These are phyloP conservation scores for Rhododendron griersonianum DNA, from an alignment of 148 eudicot genomes.

Conservation along the genomic window DNA sequence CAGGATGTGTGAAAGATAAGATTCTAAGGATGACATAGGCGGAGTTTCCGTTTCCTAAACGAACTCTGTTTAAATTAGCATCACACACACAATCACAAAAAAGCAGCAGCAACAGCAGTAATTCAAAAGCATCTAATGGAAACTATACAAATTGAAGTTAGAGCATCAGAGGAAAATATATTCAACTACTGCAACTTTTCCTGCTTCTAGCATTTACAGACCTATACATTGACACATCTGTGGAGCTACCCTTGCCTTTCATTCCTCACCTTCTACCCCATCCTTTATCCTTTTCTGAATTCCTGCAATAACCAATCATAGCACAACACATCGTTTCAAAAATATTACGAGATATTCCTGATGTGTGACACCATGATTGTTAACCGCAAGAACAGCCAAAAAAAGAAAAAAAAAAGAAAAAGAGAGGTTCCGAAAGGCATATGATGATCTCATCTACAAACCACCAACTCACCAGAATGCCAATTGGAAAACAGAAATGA, in stretches of 20 bases:
- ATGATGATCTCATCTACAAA: too few species aligned
- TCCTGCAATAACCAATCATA: conserved; percentile 4
- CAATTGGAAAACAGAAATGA: neutral
- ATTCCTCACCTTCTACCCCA: too few species aligned
- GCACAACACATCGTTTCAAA: neutral
- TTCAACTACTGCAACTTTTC: neutral
- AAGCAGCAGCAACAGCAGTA: neutral
- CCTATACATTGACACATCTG: neutral
- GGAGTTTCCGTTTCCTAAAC: too few species aligned
- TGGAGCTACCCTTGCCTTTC: neutral
- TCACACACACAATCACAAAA: too few species aligned
- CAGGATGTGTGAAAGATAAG: too few species aligned
- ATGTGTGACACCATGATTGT: neutral
- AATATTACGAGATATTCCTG: neutral
- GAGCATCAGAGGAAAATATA: neutral
- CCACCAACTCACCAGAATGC: neutral
- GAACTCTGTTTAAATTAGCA: too few species aligned
- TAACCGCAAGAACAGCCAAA: conserved; percentile 2
- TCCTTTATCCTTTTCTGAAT: neutral
- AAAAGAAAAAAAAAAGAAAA: neutral
- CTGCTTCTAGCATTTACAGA: conserved; percentile 13
- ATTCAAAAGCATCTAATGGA: neutral
- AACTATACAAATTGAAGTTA: neutral
- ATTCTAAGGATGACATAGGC: too few species aligned
- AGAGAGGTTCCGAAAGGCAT: neutral